Percentiles rank a stretch among this genome's conserved stretches.
Conservation (phyloP, 75 land plant genomes). For the Adiantum capillusveneris region DNA sequence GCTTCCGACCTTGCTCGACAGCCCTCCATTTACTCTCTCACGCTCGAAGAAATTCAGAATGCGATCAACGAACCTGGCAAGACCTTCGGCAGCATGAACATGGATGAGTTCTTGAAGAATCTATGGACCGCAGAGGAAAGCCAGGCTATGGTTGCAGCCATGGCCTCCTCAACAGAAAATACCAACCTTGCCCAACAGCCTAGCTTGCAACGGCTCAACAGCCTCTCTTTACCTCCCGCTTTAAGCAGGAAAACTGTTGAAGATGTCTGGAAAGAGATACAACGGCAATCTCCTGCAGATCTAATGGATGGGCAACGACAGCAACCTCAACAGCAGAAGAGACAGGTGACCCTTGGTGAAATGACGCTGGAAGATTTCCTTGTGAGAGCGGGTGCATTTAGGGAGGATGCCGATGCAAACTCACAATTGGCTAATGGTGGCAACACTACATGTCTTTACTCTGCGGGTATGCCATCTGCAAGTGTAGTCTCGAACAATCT, state of each 20-base stretch:
- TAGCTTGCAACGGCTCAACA: conserved; percentile 28
- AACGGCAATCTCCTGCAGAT: not conserved
- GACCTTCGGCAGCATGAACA: conserved; percentile 53
- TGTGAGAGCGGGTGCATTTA: conserved; percentile 29
- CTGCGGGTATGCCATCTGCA: not conserved
- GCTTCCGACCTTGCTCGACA: conserved; percentile 1
- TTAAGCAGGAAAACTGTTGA: conserved; percentile 53
- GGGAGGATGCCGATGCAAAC: not conserved
- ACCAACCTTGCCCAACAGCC: not conserved
- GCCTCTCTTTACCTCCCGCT: conserved; percentile 29
- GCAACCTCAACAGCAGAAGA: conserved; percentile 3
- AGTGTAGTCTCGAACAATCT: not conserved
- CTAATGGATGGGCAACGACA: not conserved
- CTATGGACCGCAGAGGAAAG: conserved; percentile 40
- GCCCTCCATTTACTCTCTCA: conserved; percentile 11
- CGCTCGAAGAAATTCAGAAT: conserved; percentile 50
- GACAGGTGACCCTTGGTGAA: conserved; percentile 14
- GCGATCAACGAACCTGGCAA: conserved; percentile 44
- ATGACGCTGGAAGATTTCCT: conserved; percentile 60
- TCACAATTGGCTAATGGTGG: not conserved
- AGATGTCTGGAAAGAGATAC: conserved; percentile 52
- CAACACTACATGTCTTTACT: not conserved
- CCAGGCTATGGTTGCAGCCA: conserved; percentile 10
- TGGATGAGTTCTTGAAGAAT: conserved; percentile 53
- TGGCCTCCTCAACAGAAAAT: not conserved